Conservation (phyloP, 2,329 filamentous ascomycete genomes). For the Podosphaera xanthii region DNA sequence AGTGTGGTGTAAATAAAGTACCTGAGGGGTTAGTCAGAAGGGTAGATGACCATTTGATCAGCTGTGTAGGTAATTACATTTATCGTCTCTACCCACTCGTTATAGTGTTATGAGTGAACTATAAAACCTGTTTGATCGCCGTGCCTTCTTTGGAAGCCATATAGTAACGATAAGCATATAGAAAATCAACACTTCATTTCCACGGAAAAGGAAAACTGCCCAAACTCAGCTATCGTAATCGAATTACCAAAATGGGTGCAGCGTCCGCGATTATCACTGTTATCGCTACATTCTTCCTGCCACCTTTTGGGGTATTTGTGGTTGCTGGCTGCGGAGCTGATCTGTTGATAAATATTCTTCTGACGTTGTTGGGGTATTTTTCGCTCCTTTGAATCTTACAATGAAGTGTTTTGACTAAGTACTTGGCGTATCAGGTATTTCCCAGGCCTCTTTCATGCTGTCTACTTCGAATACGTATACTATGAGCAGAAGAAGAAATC, state of each 20-base stretch:
- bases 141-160: no score
- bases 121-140: no score
- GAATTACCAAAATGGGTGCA: constrained; percentile 14
- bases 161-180: no score
- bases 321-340: constrained; percentile 20
- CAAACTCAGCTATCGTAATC: no score
- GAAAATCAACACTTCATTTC: no score
- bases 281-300: constrained; percentile 23
- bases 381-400: neutral
- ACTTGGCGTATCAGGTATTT: constrained; percentile 19
- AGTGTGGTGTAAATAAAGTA: no score
- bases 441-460: constrained; percentile 17
- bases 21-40: no score
- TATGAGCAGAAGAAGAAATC: constrained; percentile 48
- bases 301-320: constrained; percentile 20
- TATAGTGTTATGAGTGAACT: no score
- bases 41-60: no score
- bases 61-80: no score
- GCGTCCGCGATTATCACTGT: constrained; percentile 21
- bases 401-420: neutral
- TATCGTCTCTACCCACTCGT: no score
- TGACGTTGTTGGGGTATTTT: constrained; percentile 19
- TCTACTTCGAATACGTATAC: constrained; percentile 47
- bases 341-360: constrained; percentile 21
- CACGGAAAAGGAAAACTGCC: no score